These are phyloP conservation scores for Hypholoma sublateritium DNA, from an alignment of 768 basidiomycete genomes.

Conservation along the genomic window DNA sequence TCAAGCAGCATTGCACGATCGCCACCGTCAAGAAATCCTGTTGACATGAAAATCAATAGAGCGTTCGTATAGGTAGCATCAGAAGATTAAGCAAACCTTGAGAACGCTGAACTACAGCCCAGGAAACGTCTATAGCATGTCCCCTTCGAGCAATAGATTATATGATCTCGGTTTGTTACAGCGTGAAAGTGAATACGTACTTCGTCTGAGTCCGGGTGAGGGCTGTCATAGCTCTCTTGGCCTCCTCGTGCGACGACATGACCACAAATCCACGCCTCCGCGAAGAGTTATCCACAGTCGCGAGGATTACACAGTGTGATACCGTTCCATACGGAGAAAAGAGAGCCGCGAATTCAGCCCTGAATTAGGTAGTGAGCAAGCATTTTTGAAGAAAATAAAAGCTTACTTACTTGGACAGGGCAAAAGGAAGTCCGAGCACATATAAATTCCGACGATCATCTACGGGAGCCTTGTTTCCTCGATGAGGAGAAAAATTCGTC, in stretches of 20 bases:
- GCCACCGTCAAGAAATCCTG: constrained; percentile 81
- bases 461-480: constrained; percentile 23
- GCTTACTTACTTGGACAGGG: constrained; percentile 62
- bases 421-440: constrained; percentile 81
- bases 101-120: constrained; percentile 87
- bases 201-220: constrained; percentile 71
- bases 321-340: constrained; percentile 71
- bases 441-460: constrained; percentile 79
- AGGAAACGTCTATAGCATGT: constrained; percentile 77
- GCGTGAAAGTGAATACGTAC: constrained; percentile 32
- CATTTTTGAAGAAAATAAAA: neutral
- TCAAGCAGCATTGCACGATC: constrained; percentile 70
- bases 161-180: neutral
- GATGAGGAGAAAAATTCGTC: constrained; percentile 20
- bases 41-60: neutral
- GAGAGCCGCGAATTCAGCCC: constrained; percentile 56
- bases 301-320: constrained; percentile 76
- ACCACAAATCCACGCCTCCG: constrained; percentile 83
- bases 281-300: constrained; percentile 82
- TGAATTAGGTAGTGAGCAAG: constrained; percentile 14
- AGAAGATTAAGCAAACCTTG: constrained; percentile 51
- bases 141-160: constrained; percentile 41
- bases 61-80: neutral
- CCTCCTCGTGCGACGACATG: constrained; percentile 74
- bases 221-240: constrained; percentile 63